Evolutionary conservation across 2,329 filamentous ascomycete species (phyloP), one percentile per base, ranked within the genome.

Genomic region (Venturiaceae sp.): DNA sequence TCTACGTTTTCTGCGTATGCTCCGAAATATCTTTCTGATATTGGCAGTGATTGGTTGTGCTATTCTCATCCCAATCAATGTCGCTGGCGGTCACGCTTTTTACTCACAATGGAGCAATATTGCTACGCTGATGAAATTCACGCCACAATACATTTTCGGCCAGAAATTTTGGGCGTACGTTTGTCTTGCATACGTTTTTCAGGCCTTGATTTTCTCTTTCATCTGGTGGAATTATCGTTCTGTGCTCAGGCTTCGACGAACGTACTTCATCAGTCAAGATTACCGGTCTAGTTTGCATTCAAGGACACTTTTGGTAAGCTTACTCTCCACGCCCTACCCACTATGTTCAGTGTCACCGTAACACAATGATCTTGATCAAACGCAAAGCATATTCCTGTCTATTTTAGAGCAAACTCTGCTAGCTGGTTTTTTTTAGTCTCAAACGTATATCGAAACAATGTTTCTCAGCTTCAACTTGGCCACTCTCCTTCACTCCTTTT

Each of bases 161-260:
- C 66, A 71, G 1, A 72, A 75, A 0, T 77, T 82, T 39, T 86
- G 83, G 83, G 78, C 78, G 41, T 81, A 83, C 64, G 80, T 85
- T 4, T 70, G 77, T 3, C 73, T 79, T 55, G 79, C 82, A 4
- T 86, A 82, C 75, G 62, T 84, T 0, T 88, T 91, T 68, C 86
- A 92, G 68, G 69, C 86, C 16, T 80, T 90, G 23, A 80, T 96
- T 14, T 85, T 83, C 60, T 86, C 80, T 57, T 95, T 95, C 65
- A 74, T 99, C 30, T 99, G 91, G 91, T 86, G 82, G 76, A 97
- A 96, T 67, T 97, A 97, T 71, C 80, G 81, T 33, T 86, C 83
- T 55, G 80, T 97, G 19, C 72, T 84, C n/a, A 74, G 76, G 34
- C 73, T 99, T 62, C 82, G 92, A 61, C 83, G 89, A 60, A 75